Conservation (phyloP, 2,329 filamentous ascomycete species). For the Rhynchosporium agropyri region DNA sequence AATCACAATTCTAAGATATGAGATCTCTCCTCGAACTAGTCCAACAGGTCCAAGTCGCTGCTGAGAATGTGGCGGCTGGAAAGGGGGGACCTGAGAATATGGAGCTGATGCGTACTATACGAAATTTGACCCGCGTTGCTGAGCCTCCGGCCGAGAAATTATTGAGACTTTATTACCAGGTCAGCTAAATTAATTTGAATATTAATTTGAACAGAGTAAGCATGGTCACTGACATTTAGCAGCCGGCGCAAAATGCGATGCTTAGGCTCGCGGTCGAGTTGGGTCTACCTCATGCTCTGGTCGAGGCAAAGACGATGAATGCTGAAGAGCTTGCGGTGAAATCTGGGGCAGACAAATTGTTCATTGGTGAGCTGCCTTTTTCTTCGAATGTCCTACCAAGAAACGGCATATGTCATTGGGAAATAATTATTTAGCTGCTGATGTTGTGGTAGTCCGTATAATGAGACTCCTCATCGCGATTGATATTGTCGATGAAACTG, state of each 20-base stretch:
- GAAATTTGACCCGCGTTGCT: slow-evolving; percentile 17
- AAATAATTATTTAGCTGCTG: background rate
- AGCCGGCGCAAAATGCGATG: slow-evolving; percentile 20
- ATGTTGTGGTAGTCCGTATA: slow-evolving; percentile 17
- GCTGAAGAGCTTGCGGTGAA: slow-evolving; percentile 22
- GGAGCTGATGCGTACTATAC: slow-evolving; percentile 20
- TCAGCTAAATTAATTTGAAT: background rate
- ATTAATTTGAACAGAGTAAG: background rate
- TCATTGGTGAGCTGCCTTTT: slow-evolving; percentile 16
- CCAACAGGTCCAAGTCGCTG: slow-evolving; percentile 15
- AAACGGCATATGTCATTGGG: too few relatives aligned
- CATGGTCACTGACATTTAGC: background rate
- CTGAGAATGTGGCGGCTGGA: slow-evolving; percentile 12
- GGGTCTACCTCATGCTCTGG: slow-evolving; percentile 19
- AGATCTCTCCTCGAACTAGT: slow-evolving; percentile 7
- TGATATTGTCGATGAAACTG: slow-evolving; percentile 20
- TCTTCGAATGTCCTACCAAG: too few relatives aligned
- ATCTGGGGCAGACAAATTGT: slow-evolving; percentile 6
- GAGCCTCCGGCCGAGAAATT: slow-evolving; percentile 19
- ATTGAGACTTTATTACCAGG: slow-evolving; percentile 18
- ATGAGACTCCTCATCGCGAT: slow-evolving; percentile 25
- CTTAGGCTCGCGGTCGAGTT: slow-evolving; percentile 23
- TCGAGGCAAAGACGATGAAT: slow-evolving; percentile 12
- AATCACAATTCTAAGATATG: background rate
- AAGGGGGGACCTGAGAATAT: slow-evolving; percentile 1